phyloP scores from a whole-genome alignment of 805 yeast species.

The Hanseniaspora thailandica region DNA sequence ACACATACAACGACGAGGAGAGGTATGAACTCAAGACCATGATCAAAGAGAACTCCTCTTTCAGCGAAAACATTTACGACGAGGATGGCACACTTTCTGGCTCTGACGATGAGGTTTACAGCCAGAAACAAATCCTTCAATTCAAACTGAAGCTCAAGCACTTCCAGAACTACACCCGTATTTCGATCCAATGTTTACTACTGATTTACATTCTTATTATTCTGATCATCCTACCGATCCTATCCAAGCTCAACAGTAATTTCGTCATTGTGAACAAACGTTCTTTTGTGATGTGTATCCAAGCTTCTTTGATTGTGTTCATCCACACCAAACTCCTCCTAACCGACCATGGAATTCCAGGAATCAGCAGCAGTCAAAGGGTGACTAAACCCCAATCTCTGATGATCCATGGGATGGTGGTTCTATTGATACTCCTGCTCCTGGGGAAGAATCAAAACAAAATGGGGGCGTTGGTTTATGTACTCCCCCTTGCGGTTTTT shows the following conservation, averaged over 20 bases:
- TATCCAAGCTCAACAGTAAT: neutral
- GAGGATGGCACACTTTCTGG: neutral
- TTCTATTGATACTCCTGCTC: neutral
- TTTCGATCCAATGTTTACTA: neutral
- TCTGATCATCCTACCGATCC: neutral
- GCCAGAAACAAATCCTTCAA: conserved; percentile 4
- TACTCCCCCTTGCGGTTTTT: neutral
- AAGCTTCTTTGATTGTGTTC: conserved; percentile 8
- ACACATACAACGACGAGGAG: conserved; percentile 1
- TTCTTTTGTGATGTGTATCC: conserved; percentile 5
- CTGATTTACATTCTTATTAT: neutral
- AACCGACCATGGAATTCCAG: conserved; percentile 2
- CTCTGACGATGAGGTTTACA: neutral
- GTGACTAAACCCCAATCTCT: conserved; percentile 1
- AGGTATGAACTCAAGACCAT: conserved; percentile 1
- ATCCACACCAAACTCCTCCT: conserved; percentile 5
- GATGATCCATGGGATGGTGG: conserved; percentile 3
- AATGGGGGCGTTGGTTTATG: neutral
- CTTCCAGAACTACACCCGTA: conserved; percentile 10
- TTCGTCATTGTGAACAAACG: neutral
- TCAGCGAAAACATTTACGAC: conserved; percentile 1
- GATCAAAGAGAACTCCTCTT: neutral
- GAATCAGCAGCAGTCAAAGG: conserved; percentile 4
- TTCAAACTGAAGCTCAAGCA: conserved; percentile 5
- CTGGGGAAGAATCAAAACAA: neutral